A percentile compares a stretch with the other conserved stretches of the same genome.
phyloP scores from a whole-genome alignment of 306 rosid genomes.

The Trichosanthes truncata region DNA sequence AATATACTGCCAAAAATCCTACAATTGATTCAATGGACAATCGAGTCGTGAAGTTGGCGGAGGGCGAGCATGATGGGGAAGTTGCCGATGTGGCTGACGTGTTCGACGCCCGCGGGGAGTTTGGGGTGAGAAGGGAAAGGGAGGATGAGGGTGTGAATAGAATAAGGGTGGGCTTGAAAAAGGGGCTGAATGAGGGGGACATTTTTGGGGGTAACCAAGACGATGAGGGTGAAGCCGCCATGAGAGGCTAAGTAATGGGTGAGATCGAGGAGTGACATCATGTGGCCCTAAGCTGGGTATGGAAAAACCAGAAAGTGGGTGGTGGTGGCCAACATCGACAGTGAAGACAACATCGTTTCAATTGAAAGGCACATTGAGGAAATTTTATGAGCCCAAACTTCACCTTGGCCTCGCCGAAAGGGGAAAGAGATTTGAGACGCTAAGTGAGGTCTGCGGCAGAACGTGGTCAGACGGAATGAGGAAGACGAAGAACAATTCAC shows the following conservation, averaged over 20 bases:
- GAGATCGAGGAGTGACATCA: constrained; percentile 44
- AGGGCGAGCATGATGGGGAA: constrained; percentile 24
- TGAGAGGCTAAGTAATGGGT: constrained; percentile 36
- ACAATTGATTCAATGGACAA: too few relatives aligned
- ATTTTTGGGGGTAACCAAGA: constrained; percentile 57
- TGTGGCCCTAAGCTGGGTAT: constrained; percentile 73
- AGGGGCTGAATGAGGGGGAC: constrained; percentile 32
- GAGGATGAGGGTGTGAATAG: constrained; percentile 39
- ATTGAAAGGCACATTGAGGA: background rate
- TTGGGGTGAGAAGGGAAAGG: constrained; percentile 57
- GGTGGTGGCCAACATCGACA: background rate
- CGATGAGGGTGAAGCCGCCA: constrained; percentile 28
- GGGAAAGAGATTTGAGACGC: background rate
- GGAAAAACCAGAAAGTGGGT: constrained; percentile 51
- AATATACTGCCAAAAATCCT: too few relatives aligned
- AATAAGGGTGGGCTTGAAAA: constrained; percentile 26
- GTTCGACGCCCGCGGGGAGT: constrained; percentile 35
- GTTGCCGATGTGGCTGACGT: constrained; percentile 45
- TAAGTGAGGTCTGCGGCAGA: too few relatives aligned
- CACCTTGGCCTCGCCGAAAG: background rate
- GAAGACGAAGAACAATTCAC: too few relatives aligned
- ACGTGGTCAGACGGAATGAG: too few relatives aligned
- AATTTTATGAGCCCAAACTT: background rate
- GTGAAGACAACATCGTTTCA: background rate
- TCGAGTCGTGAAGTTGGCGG: constrained; percentile 20